These are phyloP conservation scores for Malassezia nana DNA, from an alignment of 1,284 basidiomycete genomes.

Conservation along the genomic window DNA sequence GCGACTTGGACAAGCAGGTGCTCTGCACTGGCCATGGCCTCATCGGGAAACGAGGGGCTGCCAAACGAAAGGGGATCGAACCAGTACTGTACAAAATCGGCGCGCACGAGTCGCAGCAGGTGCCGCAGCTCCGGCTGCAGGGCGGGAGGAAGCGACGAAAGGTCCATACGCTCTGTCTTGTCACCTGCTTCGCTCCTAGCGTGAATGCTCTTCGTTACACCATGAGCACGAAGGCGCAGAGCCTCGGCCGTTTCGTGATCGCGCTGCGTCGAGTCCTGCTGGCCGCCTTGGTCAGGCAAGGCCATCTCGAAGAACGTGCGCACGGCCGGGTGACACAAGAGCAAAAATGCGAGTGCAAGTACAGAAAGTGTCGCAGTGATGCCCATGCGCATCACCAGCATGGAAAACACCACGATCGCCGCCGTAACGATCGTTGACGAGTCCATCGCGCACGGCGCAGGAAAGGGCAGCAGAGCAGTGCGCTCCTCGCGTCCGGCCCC, in stretches of 20 bases:
- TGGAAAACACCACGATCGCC: slow-evolving; percentile 5
- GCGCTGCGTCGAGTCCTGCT: neutral
- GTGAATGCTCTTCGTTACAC: neutral
- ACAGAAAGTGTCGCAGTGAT: neutral
- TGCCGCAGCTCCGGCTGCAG: slow-evolving; percentile 3
- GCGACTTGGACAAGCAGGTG: slow-evolving; percentile 10
- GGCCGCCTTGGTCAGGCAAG: neutral
- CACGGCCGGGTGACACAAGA: slow-evolving; percentile 10
- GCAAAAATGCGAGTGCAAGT: neutral
- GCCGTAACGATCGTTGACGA: neutral
- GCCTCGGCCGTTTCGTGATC: slow-evolving; percentile 1
- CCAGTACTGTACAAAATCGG: slow-evolving; percentile 21
- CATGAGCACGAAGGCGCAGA: slow-evolving; percentile 2
- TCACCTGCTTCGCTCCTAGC: too few species aligned
- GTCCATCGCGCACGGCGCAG: neutral
- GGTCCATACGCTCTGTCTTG: neutral
- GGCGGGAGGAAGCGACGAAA: slow-evolving; percentile 2
- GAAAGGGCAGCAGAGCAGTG: neutral
- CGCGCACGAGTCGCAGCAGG: slow-evolving; percentile 7
- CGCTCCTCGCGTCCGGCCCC: too few species aligned
- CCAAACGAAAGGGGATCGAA: slow-evolving; percentile 17
- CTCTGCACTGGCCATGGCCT: slow-evolving; percentile 6
- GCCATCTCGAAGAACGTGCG: slow-evolving; percentile 14
- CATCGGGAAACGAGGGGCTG: slow-evolving; percentile 4
- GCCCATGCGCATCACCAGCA: slow-evolving; percentile 10